Base-by-base conservation (phyloP, 345 rosid species). In the Heritiera fomes region DNA sequence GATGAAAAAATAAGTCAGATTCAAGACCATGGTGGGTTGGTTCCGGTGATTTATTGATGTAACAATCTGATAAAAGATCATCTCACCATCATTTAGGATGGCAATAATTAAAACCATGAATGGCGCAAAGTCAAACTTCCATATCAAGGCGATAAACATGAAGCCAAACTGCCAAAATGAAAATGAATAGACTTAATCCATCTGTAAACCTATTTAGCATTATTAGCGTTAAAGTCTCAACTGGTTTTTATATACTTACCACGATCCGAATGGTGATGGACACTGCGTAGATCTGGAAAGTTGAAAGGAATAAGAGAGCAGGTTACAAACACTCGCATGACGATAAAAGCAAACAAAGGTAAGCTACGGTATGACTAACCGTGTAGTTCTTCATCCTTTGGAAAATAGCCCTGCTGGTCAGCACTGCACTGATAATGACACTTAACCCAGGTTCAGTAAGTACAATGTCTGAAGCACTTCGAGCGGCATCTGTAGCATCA, bases 381-480 rank as follows among this genome's bases (percentile, higher is more conserved):
- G 98, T 95, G 85, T 95, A 95, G 81, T 95, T 95, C 87, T 93
- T 95, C 98, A 95, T 93, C 85, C 98, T 95, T 77, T 94, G 98
- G 84, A 94, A 94, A 78, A 94, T 93, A 63, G 98, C 97, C 81
- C 97, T 82, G 83, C 98, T 93, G 80, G 98, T 93, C 65, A 94
- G 87, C 83, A 93, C 98, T 15, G 97, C 98, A 82, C 95, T 91
- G 23, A 95, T 89, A 80, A 95, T 93, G 63, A 95, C 98, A 75
- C 98, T 95, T 63, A 93, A 81, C 58, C 98, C 98, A n/a, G 95
- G 91, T 83, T 95, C 98, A 56, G 98, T 93, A 56, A 95, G 97
- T 78, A 95, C 98, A 69, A 95, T 95, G 79, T 95, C 98, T 61
- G 98, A 95, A 58, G 98, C 98, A 43, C 94, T 30, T 82, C 98